Base-by-base conservation (phyloP, 2,329 filamentous ascomycete genomes). In the Domatiomyces globalis region DNA sequence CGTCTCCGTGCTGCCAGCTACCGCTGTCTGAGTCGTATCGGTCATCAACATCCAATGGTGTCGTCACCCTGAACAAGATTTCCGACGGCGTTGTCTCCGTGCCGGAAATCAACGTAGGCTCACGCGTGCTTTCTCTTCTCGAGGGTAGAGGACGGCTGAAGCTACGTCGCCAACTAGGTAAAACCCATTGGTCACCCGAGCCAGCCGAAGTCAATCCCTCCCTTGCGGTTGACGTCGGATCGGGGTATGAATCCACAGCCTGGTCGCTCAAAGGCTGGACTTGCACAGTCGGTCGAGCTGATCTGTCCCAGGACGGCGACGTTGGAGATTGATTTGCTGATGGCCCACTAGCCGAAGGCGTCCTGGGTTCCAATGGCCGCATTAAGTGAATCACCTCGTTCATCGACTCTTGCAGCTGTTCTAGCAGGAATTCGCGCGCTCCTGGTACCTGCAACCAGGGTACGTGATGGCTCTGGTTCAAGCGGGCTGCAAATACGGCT, bases 1-100 rank as follows among this genome's bases (percentile, higher is more conserved):
- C 33, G 46, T 58, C 56, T 17, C 54, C 54, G 20, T 55, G 51
- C 29, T 49, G 52, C 56, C 54, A 58, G 46, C 54, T 58, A 49
- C 51, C 36, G 19, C 51, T 53, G 17, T 56, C 49, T 27, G 52
- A 45, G 29, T 53, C 54, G 20, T 53, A 58, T 18, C 44, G 45
- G 49, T 58, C 54, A 50, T 56, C 48, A 19, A 54, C 51, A 33
- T 56, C 53, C 9, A 48, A 19, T 3, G 33, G 22, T 29, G 51
- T 36, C 29, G 54, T 15, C 2, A 46, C 49, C 10, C 46, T 49
- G 42, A 55, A 54, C 0, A 46, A 46, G n/a, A 48, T 46, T 25
- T 17, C 53, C 25, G 51, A 46, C 7, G 18, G 17, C 27, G 46
- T 19, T 25, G 39, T 48, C 29, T 49, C 49, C 10, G 39, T 39